Evolutionary conservation across 225 moss, liverwort and hornwort species (phyloP), one percentile per base, ranked within the genome.

Genomic region (Polytrichum commune): DNA sequence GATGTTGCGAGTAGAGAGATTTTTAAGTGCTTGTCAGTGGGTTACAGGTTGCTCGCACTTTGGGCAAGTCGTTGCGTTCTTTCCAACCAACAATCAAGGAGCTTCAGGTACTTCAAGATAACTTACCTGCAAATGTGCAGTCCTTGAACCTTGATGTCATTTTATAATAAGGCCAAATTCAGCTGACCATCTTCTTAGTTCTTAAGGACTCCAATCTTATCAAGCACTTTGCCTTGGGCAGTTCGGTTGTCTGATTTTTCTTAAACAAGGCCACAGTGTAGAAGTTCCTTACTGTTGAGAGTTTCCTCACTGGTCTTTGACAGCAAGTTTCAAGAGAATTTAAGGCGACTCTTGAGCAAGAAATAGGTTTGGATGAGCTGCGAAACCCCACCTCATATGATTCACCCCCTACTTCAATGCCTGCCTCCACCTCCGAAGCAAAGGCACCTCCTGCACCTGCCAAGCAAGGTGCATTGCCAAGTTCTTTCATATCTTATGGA

Each of bases 271-370:
- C 4, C 46, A 46, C 13, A 16, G 46, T 46, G 46, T 46, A 46
- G 46, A 46, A 46, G 46, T 46, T 13, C 46, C 13, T 38, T 46
- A 46, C 62, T 55, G 32, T 73, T 54, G 46, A 35, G 28, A 67
- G 27, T 67, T 33, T 29, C 66, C 66, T 13, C 16, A 13, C 16
- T 46, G 46, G 16, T 13, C 13, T 46, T 46, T 81, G 55, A 79
- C 89, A 97, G 97, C 90, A 98, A 91, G 95, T 98, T 65, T 98
- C 97, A 23, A 91, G 88, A 81, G 95, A 95, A 78, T 98, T 98
- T 76, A 95, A 81, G 82, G 92, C 78, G 55, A 98, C 97, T 63
- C 74, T 98, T 79, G 97, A 98, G 83, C 91, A 93, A 86, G 97
- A 98, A 85, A 98, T 95, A 80, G 97, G 97, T 72, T 83, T 98